Evolutionary conservation across 768 basidiomycete genomes (phyloP).

Genomic region (Pisolithus albus): DNA sequence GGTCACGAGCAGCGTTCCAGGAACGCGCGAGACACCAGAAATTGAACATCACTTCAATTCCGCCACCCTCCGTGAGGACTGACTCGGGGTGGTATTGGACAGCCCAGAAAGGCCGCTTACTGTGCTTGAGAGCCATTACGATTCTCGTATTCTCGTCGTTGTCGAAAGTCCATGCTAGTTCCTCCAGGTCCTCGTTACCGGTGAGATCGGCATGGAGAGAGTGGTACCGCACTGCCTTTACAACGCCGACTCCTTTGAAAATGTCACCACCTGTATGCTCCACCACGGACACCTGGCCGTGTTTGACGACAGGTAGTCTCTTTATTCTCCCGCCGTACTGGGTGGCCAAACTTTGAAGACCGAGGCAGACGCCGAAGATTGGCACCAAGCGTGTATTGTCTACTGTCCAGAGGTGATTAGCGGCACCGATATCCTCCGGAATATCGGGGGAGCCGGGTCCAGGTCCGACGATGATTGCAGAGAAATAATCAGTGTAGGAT

Average conservation of each 20-base stretch:
- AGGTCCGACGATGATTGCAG: constrained; percentile 70
- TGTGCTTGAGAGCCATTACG: constrained; percentile 70
- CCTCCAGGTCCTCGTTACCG: constrained; percentile 45
- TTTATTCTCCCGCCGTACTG: constrained; percentile 58
- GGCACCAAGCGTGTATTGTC: constrained; percentile 48
- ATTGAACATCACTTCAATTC: constrained; percentile 57
- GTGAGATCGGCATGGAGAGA: constrained; percentile 60
- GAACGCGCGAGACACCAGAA: constrained; percentile 63
- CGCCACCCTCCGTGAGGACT: constrained; percentile 62
- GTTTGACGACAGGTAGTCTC: constrained; percentile 63
- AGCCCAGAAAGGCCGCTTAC: constrained; percentile 67
- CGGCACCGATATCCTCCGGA: constrained; percentile 56
- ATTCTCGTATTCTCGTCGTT: constrained; percentile 59
- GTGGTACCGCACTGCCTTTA: constrained; percentile 71
- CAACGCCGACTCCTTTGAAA: constrained; percentile 49
- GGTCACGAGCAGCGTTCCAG: constrained; percentile 19
- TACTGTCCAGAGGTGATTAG: constrained; percentile 66
- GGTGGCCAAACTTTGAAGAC: constrained; percentile 70
- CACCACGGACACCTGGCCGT: constrained; percentile 66
- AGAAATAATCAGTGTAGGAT: constrained; percentile 52
- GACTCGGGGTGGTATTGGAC: constrained; percentile 91
- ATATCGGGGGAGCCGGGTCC: constrained; percentile 74
- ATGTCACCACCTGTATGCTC: constrained; percentile 52
- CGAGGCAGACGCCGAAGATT: constrained; percentile 79
- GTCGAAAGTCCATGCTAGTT: constrained; percentile 70